A percentile compares a stretch with the other conserved stretches of the same genome.
Conservation (phyloP, 352 stramenopile species). For the Aphanomyces euteiches region DNA sequence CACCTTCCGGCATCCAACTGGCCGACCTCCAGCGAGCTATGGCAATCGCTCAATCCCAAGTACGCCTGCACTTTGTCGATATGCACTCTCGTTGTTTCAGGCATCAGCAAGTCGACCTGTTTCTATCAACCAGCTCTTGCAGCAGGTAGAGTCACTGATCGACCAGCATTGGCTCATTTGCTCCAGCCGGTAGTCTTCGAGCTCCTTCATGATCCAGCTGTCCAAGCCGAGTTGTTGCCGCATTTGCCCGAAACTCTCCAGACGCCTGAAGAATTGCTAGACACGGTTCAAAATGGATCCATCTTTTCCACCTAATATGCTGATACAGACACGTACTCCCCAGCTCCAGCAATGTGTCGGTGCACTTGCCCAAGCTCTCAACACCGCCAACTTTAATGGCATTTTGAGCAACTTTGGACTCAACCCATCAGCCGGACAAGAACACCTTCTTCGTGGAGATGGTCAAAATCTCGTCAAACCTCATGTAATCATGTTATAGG, state of each 20-base stretch:
- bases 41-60: constrained; percentile 53
- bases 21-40: constrained; percentile 85
- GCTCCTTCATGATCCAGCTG: constrained; percentile 16
- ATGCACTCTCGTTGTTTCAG: constrained; percentile 7
- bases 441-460: constrained; percentile 80
- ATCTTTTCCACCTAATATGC: not conserved
- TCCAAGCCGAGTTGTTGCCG: constrained; percentile 26
- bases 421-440: constrained; percentile 64
- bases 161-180: not conserved
- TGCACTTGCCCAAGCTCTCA: constrained; percentile 74
- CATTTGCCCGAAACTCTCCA: constrained; percentile 22
- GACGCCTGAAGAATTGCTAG: constrained; percentile 20
- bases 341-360: constrained; percentile 88
- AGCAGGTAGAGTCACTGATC: constrained; percentile 9
- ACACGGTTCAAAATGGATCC: constrained; percentile 27
- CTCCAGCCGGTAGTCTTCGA: constrained; percentile 4
- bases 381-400: constrained; percentile 88
- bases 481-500: constrained; percentile 36
- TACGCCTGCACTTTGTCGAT: too few relatives aligned
- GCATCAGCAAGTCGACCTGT: constrained; percentile 45
- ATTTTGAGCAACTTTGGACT: constrained; percentile 89
- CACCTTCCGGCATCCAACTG: constrained; percentile 28
- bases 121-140: constrained; percentile 13
- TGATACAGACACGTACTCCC: constrained; percentile 58
- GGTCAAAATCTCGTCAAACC: constrained; percentile 40